These are phyloP conservation scores for Macrocybe gigantea DNA, from an alignment of 768 basidiomycete genomes.

Conservation along the genomic window DNA sequence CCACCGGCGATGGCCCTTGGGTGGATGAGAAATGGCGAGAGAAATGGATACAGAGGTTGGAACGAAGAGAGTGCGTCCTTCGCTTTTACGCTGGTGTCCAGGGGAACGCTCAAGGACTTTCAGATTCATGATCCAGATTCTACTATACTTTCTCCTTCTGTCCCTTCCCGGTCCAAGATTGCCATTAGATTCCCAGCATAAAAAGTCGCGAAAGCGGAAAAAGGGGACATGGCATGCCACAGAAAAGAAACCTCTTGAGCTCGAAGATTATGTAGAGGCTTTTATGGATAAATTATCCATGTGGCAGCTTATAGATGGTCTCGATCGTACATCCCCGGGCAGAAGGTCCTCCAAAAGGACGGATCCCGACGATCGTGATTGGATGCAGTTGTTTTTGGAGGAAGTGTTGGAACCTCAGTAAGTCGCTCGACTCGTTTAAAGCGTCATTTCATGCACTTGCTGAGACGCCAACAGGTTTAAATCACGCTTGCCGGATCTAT, in stretches of 20 bases:
- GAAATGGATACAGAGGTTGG: conserved; percentile 58
- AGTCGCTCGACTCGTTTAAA: conserved; percentile 14
- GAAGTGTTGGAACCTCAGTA: conserved; percentile 62
- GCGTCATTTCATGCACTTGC: not conserved
- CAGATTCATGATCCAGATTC: conserved; percentile 72
- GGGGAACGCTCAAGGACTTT: not conserved
- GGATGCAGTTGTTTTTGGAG: conserved; percentile 71
- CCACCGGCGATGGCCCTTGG: conserved; percentile 31
- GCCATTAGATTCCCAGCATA: conserved; percentile 15
- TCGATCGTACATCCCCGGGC: conserved; percentile 16
- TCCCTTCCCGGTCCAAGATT: conserved; percentile 47
- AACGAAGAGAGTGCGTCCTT: conserved; percentile 54
- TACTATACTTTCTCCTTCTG: conserved; percentile 61
- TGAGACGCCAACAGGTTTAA: conserved; percentile 42
- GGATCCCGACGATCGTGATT: conserved; percentile 42
- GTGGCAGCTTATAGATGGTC: conserved; percentile 60
- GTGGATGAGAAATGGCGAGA: conserved; percentile 48
- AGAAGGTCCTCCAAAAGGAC: conserved; percentile 9
- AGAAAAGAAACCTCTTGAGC: conserved; percentile 23
- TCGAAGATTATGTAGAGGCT: conserved; percentile 49
- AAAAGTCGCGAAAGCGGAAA: conserved; percentile 22
- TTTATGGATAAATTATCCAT: conserved; percentile 78
- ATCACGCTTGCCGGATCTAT: conserved; percentile 42
- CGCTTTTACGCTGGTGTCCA: too few relatives aligned
- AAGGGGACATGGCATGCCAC: conserved; percentile 15